These are phyloP conservation scores for Euryodendron excelsum DNA, from an alignment of 148 eudicot species.

Conservation along the genomic window DNA sequence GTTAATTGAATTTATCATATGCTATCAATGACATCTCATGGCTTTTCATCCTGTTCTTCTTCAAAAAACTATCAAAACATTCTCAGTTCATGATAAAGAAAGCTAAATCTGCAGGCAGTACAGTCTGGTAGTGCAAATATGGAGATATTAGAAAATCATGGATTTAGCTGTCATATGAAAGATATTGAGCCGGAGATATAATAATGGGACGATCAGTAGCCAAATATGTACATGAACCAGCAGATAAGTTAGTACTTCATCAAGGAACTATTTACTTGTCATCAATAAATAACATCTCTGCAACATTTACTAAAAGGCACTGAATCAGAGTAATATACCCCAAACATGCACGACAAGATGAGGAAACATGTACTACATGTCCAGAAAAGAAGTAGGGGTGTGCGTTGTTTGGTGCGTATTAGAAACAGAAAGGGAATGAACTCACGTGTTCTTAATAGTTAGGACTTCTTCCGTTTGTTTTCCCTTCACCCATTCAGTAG, in stretches of 20 bases:
- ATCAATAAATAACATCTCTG: neutral
- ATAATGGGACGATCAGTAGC: neutral
- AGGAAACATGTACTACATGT: neutral
- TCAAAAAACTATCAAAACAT: too few relatives aligned
- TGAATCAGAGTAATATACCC: neutral
- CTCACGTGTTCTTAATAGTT: conserved; percentile 91
- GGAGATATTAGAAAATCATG: too few relatives aligned
- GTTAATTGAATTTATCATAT: too few relatives aligned
- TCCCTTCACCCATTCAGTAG: conserved; percentile 98
- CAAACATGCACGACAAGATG: neutral
- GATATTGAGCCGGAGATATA: neutral
- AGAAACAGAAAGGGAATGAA: neutral
- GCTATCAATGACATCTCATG: too few relatives aligned
- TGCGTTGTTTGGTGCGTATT: neutral
- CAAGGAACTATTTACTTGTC: neutral
- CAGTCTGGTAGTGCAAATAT: too few relatives aligned
- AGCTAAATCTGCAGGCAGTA: neutral
- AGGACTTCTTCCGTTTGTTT: conserved; percentile 81
- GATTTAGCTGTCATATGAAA: neutral
- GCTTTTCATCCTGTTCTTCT: too few relatives aligned
- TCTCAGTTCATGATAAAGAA: neutral
- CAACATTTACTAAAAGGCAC: neutral
- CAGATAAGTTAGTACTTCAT: neutral
- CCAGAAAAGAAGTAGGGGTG: neutral
- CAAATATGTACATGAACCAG: neutral